Base-by-base conservation (phyloP, 1,284 basidiomycete genomes). In the Rhodotorula sp. region DNA sequence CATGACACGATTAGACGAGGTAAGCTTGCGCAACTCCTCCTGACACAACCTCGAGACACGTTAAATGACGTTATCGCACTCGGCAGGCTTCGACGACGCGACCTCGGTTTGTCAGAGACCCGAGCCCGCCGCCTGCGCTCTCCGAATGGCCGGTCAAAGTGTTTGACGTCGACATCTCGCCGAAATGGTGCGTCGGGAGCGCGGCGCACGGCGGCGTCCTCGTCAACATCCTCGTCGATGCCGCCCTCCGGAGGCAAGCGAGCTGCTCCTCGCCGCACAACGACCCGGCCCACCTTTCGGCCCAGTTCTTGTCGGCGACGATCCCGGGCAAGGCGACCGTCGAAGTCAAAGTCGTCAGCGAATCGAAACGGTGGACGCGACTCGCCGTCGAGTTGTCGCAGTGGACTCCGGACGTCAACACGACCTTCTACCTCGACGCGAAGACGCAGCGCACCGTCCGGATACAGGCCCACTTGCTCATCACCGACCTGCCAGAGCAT, bases 121-220 rank as follows among this genome's bases (percentile, higher is more conserved):
- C 63, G 26, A n/a, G 31, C 20, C 63, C 58, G 39, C 58, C 58
- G 20, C 57, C 61, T 12, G 26, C 65, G 29, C 60, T 62, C 49
- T 57, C 62, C 14, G 61, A 48, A 14, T 52, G 47, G 1, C 59
- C 69, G 7, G 29, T 48, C 3, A 8, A 20, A 1, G 68, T 73
- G 14, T 70, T 61, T 48, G 46, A 47, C 15, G 68, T 57, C 39
- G 34, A 31, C 43, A 57, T 73, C 47, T 52, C 59, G 12, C 10
- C 51, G 6, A 54, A 43, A n/a, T 74, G 67, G 68, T 60, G 56
- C 34, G 69, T 76, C 52, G 72, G 75, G 0, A 58, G 34, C 26
- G 66, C 66, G 34, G 69, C 65, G 1, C 75, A 76, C 58, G 75
- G 75, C 18, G 75, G 75, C 6, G 71, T 70, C 64, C 59, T 76